phyloP scores from a whole-genome alignment of 2,329 filamentous ascomycete genomes.

The Rhinocladiella similis region DNA sequence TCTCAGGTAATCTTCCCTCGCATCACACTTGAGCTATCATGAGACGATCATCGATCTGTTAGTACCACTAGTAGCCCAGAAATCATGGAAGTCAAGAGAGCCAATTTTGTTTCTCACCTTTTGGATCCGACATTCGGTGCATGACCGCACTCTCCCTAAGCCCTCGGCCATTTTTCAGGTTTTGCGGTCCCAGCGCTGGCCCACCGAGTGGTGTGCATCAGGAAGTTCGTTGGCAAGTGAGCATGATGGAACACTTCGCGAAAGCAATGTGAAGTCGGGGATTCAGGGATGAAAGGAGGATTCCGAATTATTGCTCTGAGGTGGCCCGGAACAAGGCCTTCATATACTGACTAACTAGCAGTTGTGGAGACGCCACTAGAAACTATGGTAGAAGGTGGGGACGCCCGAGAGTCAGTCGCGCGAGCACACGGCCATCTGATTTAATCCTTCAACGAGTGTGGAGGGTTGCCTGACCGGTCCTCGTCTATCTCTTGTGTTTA shows the following conservation, averaged over 20 bases:
- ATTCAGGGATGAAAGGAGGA: too few species aligned
- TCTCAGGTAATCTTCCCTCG: constrained; percentile 1
- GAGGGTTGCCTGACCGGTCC: too few species aligned
- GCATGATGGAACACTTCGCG: too few species aligned
- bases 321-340: not conserved
- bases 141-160: constrained; percentile 8
- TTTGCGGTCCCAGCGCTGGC: not conserved
- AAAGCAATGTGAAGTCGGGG: too few species aligned
- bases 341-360: not conserved
- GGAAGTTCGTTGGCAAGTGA: too few species aligned
- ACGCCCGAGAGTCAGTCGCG: too few species aligned
- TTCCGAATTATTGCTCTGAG: too few species aligned
- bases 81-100: not conserved
- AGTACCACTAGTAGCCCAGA: too few species aligned
- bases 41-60: not conserved
- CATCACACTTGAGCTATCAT: constrained; percentile 8
- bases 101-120: not conserved
- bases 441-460: too few species aligned
- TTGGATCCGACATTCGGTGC: constrained; percentile 9
- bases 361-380: too few species aligned
- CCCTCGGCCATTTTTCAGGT: not conserved
- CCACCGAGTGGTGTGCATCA: not conserved
- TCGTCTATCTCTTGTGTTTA: not conserved
- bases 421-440: too few species aligned
- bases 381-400: too few species aligned